Conservation (phyloP, 2,329 filamentous ascomycete species). For the Aspergillus ruber region DNA sequence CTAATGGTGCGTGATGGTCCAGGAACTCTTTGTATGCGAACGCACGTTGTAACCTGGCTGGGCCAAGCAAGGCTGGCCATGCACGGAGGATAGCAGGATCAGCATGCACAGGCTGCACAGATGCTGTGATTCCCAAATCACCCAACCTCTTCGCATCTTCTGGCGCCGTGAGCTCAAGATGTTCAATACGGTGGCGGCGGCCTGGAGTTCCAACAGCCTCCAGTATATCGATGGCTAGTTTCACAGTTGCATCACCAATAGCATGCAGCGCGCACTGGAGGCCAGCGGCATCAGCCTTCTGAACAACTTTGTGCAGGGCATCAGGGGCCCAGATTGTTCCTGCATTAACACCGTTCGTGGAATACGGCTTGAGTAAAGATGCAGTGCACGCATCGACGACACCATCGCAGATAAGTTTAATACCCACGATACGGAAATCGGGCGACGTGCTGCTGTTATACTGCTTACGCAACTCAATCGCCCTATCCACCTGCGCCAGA, state of each 20-base stretch:
- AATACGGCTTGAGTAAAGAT: conserved; percentile 24
- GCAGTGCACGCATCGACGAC: conserved; percentile 42
- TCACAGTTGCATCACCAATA: conserved; percentile 44
- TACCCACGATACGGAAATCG: conserved; percentile 41
- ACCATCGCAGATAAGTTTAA: conserved; percentile 47
- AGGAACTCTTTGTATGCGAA: conserved; percentile 47
- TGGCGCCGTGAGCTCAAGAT: conserved; percentile 44
- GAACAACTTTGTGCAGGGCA: conserved; percentile 37
- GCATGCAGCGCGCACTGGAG: conserved; percentile 47
- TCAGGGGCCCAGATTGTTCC: conserved; percentile 37
- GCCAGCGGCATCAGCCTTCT: conserved; percentile 36
- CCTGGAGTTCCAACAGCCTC: conserved; percentile 19
- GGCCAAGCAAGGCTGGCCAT: conserved; percentile 41
- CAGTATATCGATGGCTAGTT: conserved; percentile 39
- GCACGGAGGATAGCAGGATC: conserved; percentile 43
- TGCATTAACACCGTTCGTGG: conserved; percentile 18
- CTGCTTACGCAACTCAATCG: conserved; percentile 33
- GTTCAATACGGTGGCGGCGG: conserved; percentile 46
- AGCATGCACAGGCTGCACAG: conserved; percentile 33
- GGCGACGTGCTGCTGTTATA: conserved; percentile 38
- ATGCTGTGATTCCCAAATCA: conserved; percentile 39
- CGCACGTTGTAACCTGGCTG: conserved; percentile 38
- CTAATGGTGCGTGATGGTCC: conserved; percentile 36
- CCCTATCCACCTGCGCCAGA: conserved; percentile 41
- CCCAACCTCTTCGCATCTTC: conserved; percentile 42